Evolutionary conservation across 1,284 basidiomycete species (phyloP).

Genomic region (Stereum hirsutum): DNA sequence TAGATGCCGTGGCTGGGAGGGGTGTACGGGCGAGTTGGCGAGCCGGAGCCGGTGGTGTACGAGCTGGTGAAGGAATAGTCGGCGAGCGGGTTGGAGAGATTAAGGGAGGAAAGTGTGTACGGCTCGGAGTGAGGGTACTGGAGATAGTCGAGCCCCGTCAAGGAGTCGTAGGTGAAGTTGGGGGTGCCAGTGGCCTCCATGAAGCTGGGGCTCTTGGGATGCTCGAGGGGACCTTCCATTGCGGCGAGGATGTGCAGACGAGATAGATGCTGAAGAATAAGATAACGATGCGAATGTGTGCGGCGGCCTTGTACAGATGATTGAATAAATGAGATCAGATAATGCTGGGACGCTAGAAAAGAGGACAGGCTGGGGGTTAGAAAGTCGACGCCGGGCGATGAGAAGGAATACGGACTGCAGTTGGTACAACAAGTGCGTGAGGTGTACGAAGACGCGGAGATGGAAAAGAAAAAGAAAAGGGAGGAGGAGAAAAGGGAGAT

Average conservation of each 20-base stretch:
- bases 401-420: constrained; percentile 8
- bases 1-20: constrained; percentile 63
- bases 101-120: constrained; percentile 38
- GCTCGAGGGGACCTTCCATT: constrained; percentile 43
- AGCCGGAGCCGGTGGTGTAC: constrained; percentile 39
- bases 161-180: constrained; percentile 47
- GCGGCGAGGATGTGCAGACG: constrained; percentile 13
- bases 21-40: constrained; percentile 58
- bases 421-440: constrained; percentile 18
- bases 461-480: constrained; percentile 11
- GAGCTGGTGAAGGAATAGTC: constrained; percentile 57
- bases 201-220: constrained; percentile 35
- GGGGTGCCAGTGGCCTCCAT: constrained; percentile 41
- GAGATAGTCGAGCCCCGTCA: constrained; percentile 40
- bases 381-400: constrained; percentile 2
- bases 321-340: constrained; percentile 28
- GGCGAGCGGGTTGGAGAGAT: constrained; percentile 42
- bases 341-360: constrained; percentile 13
- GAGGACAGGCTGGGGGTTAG: constrained; percentile 5
- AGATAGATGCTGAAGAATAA: constrained; percentile 14
- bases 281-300: constrained; percentile 7
- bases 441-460: constrained; percentile 23
- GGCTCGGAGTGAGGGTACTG: constrained; percentile 39
- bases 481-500: constrained; percentile 3
- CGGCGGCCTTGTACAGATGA: constrained; percentile 19